Conservation (phyloP, 2,329 filamentous ascomycete genomes). For the Knufia fluminis region DNA sequence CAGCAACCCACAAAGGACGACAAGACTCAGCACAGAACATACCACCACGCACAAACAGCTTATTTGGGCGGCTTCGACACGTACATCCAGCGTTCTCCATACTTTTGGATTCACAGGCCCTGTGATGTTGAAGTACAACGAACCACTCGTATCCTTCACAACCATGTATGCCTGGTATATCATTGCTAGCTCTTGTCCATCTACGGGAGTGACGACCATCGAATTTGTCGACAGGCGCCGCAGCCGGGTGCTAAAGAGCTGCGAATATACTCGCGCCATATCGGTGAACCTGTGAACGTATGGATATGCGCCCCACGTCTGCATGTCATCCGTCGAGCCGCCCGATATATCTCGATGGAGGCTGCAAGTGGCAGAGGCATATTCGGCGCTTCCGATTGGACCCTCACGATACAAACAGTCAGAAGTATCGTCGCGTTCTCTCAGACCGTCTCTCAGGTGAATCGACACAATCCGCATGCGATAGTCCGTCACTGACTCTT, state of each 20-base stretch:
- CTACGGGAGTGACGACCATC: background rate
- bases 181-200: constrained; percentile 7
- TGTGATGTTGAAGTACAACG: constrained; percentile 2
- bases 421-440: too few relatives aligned
- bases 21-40: constrained; percentile 4
- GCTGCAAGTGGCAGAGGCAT: constrained; percentile 10
- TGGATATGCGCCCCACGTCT: constrained; percentile 7
- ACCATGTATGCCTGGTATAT: constrained; percentile 12
- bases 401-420: too few relatives aligned
- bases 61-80: constrained; percentile 9
- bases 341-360: background rate
- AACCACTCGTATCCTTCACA: constrained; percentile 11
- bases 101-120: background rate
- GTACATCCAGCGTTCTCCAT: constrained; percentile 8
- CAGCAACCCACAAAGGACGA: constrained; percentile 6
- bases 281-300: background rate
- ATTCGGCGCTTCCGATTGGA: constrained; percentile 8
- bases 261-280: background rate
- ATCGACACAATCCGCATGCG: too few relatives aligned
- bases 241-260: constrained; percentile 7
- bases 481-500: too few relatives aligned
- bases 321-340: background rate
- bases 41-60: constrained; percentile 9
- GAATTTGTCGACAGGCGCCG: constrained; percentile 7
- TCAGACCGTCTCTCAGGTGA: too few relatives aligned